These are phyloP conservation scores for Chalaropsis thielavioides DNA, from an alignment of 2,329 filamentous ascomycete species.

Conservation along the genomic window DNA sequence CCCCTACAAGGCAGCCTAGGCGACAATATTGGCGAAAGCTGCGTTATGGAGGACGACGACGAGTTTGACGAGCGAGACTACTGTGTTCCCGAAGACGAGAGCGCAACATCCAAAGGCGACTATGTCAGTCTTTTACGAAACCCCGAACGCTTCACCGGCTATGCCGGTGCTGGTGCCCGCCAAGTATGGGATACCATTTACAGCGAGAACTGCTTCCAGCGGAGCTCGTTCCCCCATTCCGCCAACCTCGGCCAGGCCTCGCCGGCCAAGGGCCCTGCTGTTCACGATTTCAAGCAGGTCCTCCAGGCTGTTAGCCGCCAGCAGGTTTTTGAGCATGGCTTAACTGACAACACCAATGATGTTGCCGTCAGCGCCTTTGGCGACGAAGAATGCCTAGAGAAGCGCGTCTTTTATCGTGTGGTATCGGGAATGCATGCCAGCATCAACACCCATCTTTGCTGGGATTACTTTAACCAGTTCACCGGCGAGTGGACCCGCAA, in stretches of 20 bases:
- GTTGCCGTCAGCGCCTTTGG: slow-evolving; percentile 54
- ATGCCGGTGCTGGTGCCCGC: slow-evolving; percentile 66
- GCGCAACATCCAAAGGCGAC: slow-evolving; percentile 72
- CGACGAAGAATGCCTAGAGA: slow-evolving; percentile 90
- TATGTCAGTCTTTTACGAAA: slow-evolving; percentile 29
- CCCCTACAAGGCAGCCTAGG: slow-evolving; percentile 74
- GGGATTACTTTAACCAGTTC: slow-evolving; percentile 88
- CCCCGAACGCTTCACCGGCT: slow-evolving; percentile 64
- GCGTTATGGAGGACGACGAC: slow-evolving; percentile 92
- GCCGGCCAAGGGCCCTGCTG: slow-evolving; percentile 35
- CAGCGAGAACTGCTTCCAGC: slow-evolving; percentile 87
- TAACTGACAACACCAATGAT: slow-evolving; percentile 36
- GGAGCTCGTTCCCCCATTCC: slow-evolving; percentile 46
- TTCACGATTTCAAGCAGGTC: slow-evolving; percentile 46
- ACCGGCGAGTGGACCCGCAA: slow-evolving; percentile 91
- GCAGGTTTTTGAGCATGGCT: slow-evolving; percentile 44
- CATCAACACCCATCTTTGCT: slow-evolving; percentile 91
- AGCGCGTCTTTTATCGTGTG: slow-evolving; percentile 94
- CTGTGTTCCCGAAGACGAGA: slow-evolving; percentile 90
- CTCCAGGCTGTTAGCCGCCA: slow-evolving; percentile 45
- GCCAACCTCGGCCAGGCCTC: slow-evolving; percentile 36
- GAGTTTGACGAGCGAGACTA: slow-evolving; percentile 96
- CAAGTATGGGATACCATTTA: slow-evolving; percentile 97
- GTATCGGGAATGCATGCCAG: slow-evolving; percentile 97
- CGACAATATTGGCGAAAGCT: slow-evolving; percentile 81